Percentiles rank a stretch among this genome's conserved stretches.
Conservation (phyloP, 2,329 filamentous ascomycete species). For the Clarireedia homoeocarpa region DNA sequence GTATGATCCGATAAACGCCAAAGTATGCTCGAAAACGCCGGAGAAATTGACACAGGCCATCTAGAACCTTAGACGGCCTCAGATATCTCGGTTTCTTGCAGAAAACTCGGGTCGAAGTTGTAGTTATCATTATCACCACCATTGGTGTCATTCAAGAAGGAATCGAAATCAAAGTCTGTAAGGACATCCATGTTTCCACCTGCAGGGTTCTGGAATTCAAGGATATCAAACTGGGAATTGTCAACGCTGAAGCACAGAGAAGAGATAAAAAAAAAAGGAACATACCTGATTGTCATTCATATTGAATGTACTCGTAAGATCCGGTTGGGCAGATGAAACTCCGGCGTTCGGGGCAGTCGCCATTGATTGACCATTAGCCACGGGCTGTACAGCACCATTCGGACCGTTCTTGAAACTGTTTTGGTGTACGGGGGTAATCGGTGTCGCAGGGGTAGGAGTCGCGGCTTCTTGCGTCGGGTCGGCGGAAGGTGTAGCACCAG, state of each 20-base stretch:
- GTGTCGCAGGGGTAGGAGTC: constrained; percentile 53
- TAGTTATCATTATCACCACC: constrained; percentile 42
- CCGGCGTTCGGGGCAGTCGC: constrained; percentile 35
- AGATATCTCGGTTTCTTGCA: constrained; percentile 51
- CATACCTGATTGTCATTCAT: constrained; percentile 30
- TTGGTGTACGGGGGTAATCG: constrained; percentile 51
- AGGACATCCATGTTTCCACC: constrained; percentile 44
- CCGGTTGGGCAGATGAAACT: constrained; percentile 38
- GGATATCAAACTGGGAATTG: constrained; percentile 28
- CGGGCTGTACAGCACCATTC: constrained; percentile 35
- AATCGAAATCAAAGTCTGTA: constrained; percentile 62
- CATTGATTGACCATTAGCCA: constrained; percentile 31
- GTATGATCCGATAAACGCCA: constrained; percentile 29
- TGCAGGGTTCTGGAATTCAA: constrained; percentile 50
- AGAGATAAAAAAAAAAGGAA: neutral
- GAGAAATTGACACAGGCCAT: constrained; percentile 17
- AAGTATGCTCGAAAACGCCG: constrained; percentile 30
- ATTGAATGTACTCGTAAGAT: constrained; percentile 42
- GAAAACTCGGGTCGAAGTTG: constrained; percentile 47
- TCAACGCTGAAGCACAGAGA: constrained; percentile 6
- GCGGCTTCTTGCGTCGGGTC: constrained; percentile 50
- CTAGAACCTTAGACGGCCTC: constrained; percentile 37
- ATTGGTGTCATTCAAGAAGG: constrained; percentile 49
- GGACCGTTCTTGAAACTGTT: constrained; percentile 37
- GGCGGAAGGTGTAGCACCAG: constrained; percentile 49